phyloP scores from a whole-genome alignment of 2,329 filamentous ascomycete species.

The Arachnomyces sp. region DNA sequence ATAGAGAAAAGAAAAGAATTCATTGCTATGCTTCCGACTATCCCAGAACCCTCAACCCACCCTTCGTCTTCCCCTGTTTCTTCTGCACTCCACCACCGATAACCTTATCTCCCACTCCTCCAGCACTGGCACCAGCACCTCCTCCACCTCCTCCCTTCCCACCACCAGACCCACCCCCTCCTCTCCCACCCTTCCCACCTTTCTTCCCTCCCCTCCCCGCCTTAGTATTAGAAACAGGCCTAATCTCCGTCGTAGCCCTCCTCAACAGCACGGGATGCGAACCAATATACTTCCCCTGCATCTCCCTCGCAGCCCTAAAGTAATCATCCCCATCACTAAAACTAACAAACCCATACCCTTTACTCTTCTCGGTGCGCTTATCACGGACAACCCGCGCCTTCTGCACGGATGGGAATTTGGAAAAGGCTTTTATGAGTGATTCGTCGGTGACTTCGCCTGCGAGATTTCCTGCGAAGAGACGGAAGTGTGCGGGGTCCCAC shows the following conservation, averaged over 20 bases:
- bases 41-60: slow-evolving; percentile 37
- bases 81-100: slow-evolving; percentile 37
- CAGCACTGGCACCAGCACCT: slow-evolving; percentile 22
- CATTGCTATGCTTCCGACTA: slow-evolving; percentile 16
- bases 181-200: slow-evolving; percentile 34
- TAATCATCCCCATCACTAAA: slow-evolving; percentile 94
- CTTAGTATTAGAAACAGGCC: slow-evolving; percentile 60
- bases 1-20: background rate
- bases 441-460: slow-evolving; percentile 97
- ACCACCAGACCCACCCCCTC: slow-evolving; percentile 14
- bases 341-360: slow-evolving; percentile 92
- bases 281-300: slow-evolving; percentile 98
- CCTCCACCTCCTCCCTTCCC: slow-evolving; percentile 19
- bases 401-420: slow-evolving; percentile 76
- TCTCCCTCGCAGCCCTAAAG: slow-evolving; percentile 92
- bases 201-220: slow-evolving; percentile 51
- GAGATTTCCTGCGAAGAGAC: slow-evolving; percentile 92
- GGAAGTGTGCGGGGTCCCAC: slow-evolving; percentile 92
- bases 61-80: slow-evolving; percentile 40
- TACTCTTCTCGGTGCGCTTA: slow-evolving; percentile 92
- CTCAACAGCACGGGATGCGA: slow-evolving; percentile 85
- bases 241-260: slow-evolving; percentile 87
- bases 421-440: slow-evolving; percentile 86
- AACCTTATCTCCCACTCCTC: slow-evolving; percentile 34
- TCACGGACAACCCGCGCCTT: slow-evolving; percentile 92